A percentile compares a stretch with the other conserved stretches of the same genome.
Evolutionary conservation across 176 grass and related monocot species (phyloP).

Genomic region (Triticum monococcum): DNA sequence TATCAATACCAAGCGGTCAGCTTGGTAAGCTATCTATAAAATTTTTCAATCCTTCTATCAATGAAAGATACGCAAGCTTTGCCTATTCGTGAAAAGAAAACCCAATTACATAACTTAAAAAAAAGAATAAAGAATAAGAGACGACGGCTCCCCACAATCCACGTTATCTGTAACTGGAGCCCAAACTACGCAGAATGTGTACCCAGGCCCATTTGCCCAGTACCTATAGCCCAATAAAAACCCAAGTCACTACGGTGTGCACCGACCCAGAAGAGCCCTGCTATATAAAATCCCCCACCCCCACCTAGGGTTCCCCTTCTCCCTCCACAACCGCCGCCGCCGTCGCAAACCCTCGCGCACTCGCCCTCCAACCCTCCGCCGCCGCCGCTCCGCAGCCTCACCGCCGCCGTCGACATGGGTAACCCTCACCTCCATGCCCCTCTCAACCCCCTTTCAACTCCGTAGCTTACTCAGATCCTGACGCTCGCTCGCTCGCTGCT

Average conservation of each 20-base stretch:
- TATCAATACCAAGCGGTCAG: too few relatives aligned
- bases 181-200: too few relatives aligned
- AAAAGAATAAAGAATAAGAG: too few relatives aligned
- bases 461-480: background rate
- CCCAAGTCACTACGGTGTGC: background rate
- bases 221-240: fast-evolving
- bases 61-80: too few relatives aligned
- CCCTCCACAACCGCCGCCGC: slow-evolving; percentile 35
- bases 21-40: too few relatives aligned
- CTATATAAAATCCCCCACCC: slow-evolving; percentile 9
- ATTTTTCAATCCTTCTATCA: too few relatives aligned
- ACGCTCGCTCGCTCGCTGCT: background rate
- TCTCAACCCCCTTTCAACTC: background rate
- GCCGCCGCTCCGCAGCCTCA: background rate
- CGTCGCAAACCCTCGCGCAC: background rate
- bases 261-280: background rate
- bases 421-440: background rate
- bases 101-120: too few relatives aligned
- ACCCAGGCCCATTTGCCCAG: background rate
- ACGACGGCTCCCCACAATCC: too few relatives aligned
- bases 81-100: too few relatives aligned
- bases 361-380: background rate
- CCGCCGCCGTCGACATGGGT: slow-evolving; percentile 38
- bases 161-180: too few relatives aligned
- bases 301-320: slow-evolving; percentile 31